These are phyloP conservation scores for Penstemon barbatus DNA, from an alignment of 257 asterid genomes.

Conservation along the genomic window DNA sequence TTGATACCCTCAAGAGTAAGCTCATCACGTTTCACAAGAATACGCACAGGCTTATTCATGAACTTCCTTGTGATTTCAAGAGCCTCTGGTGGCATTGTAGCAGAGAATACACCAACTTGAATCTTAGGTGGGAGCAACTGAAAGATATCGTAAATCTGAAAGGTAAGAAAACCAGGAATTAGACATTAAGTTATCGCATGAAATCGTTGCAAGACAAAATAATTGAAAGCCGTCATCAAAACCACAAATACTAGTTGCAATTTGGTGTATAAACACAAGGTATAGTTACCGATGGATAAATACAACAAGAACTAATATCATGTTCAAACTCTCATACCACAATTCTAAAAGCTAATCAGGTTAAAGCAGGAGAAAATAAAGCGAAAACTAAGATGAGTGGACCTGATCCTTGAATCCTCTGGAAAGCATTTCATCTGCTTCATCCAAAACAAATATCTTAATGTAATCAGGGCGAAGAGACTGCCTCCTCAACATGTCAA, in stretches of 20 bases:
- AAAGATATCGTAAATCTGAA: slow-evolving; percentile 60
- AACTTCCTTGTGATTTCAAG: slow-evolving; percentile 60
- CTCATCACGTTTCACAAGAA: slow-evolving; percentile 62
- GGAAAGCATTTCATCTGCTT: slow-evolving; percentile 65
- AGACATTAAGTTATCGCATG: slow-evolving; percentile 21
- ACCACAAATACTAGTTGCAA: background rate
- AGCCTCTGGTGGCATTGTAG: slow-evolving; percentile 71
- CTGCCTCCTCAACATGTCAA: slow-evolving; percentile 59
- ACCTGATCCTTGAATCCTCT: slow-evolving; percentile 69
- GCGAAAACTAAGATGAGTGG: background rate
- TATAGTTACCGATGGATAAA: background rate
- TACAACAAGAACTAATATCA: background rate
- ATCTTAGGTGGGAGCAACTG: slow-evolving; percentile 61
- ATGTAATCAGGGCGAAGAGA: slow-evolving; percentile 56
- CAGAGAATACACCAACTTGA: slow-evolving; percentile 67
- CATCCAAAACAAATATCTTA: slow-evolving; percentile 64
- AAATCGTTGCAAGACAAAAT: background rate
- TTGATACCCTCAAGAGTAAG: slow-evolving; percentile 65
- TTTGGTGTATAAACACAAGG: background rate
- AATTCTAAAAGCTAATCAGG: background rate
- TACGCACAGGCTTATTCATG: slow-evolving; percentile 59
- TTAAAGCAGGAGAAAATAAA: background rate
- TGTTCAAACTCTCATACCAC: background rate
- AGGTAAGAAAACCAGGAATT: slow-evolving; percentile 11
- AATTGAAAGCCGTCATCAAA: background rate